Conservation (phyloP, 192 early-diverging fungal species). For the Backusella westeae region DNA sequence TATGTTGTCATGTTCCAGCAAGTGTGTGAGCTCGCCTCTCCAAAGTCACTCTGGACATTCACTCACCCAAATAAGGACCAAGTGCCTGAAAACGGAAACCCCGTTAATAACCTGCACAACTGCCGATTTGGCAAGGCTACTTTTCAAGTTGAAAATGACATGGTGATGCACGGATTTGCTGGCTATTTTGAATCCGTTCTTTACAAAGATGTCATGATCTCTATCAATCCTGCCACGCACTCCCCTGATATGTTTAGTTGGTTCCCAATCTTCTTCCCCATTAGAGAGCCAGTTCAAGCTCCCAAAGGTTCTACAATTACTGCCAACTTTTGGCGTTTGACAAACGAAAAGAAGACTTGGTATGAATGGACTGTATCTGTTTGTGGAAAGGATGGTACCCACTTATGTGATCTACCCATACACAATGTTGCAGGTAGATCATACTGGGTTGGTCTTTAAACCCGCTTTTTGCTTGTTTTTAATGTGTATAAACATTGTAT, state of each 20-base stretch:
- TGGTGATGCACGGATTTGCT: conserved; percentile 89
- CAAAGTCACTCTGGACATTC: conserved; percentile 80
- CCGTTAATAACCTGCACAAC: conserved; percentile 75
- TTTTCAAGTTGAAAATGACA: conserved; percentile 56
- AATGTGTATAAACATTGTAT: neutral
- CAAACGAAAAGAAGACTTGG: conserved; percentile 86
- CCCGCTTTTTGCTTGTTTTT: neutral
- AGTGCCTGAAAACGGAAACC: conserved; percentile 36
- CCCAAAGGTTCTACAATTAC: conserved; percentile 54
- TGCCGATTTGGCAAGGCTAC: conserved; percentile 49
- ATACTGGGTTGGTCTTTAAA: conserved; percentile 75
- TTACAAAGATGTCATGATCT: conserved; percentile 76
- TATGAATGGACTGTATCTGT: conserved; percentile 87
- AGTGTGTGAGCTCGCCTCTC: conserved; percentile 62
- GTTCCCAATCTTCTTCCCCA: conserved; percentile 98
- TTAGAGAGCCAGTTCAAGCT: conserved; percentile 71
- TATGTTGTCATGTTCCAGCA: conserved; percentile 97
- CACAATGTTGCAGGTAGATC: conserved; percentile 73
- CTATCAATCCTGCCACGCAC: conserved; percentile 83
- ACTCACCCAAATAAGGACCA: conserved; percentile 63
- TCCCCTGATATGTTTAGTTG: conserved; percentile 95
- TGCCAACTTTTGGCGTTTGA: conserved; percentile 84
- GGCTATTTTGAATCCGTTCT: conserved; percentile 96
- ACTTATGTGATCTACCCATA: conserved; percentile 45
- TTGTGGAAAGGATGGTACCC: conserved; percentile 24